Evolutionary conservation across 202 grass and related monocot genomes (phyloP), one percentile per base, ranked within the genome.

Genomic region (Dendrocalamus latiflorus): DNA sequence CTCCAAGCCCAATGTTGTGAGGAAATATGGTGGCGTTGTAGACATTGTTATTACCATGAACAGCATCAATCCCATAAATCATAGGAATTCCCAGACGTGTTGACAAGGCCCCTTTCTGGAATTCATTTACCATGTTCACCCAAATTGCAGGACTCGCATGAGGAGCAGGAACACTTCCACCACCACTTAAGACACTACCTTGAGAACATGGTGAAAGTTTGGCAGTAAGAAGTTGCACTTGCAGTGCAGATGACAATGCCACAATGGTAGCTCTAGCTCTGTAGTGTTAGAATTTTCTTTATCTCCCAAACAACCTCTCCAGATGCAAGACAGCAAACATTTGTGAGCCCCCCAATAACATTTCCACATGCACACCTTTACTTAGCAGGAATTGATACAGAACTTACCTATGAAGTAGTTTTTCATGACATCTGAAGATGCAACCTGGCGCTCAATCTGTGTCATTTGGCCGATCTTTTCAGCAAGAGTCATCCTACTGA

Each of bases 11-110:
- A 24, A 98, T 36, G 49, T 98, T 98, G 84, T 98, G 95, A 73
- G 95, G 95, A 75, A 98, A 98, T 86, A 98, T 88, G 61, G 95
- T 98, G 76, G 95, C 92, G 5, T 93, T 94, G 68, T 95, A 98
- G 67, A 91, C 95, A 88, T 98, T 95, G 78, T 98, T 98, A 62
- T 98, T 90, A 60, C 95, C 95, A 87, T 98, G 95, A 90, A 98
- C 90, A 66, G 95, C 95, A 88, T 98, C 95, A 78, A 98, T 98
- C 33, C 95, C 95, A 84, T 98, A 98, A 77, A 98, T 95, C 90
- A 95, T 93, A 60, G 95, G 95, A 76, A 98, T 98, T 38, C 92
- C 88, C 4, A 98, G 87, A 43, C 92, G 93, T 37, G 95, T 95
- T 64, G 90, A 93, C 59, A 98, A 87, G 78, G 92, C 83, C 22